Conservation (phyloP, 345 rosid species). For the Salix dunnii region DNA sequence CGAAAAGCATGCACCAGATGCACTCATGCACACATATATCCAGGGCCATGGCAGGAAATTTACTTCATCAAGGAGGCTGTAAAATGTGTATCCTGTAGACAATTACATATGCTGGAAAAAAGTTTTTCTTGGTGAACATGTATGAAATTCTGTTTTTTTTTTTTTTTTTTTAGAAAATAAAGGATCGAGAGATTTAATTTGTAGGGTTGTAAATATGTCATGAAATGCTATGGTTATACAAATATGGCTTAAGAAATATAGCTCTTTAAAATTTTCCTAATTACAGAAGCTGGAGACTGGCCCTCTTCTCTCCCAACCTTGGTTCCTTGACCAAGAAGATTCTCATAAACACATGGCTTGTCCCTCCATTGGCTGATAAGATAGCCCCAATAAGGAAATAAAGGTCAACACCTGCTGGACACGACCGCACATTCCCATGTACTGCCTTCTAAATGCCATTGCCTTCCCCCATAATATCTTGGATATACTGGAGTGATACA, state of each 20-base stretch:
- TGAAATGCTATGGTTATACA: background rate
- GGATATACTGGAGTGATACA: background rate
- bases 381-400: background rate
- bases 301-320: background rate
- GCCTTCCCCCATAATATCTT: background rate
- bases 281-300: background rate
- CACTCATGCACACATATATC: background rate
- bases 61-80: background rate
- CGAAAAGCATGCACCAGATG: background rate
- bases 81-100: background rate
- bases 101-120: background rate
- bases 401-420: background rate
- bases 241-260: background rate
- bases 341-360: background rate
- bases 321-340: background rate
- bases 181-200: background rate
- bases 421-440: background rate
- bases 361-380: background rate
- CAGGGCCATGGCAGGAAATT: background rate
- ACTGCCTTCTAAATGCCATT: background rate
- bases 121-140: background rate
- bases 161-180: background rate
- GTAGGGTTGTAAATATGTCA: background rate
- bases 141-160: background rate
- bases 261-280: background rate